A percentile compares a stretch with the other conserved stretches of the same genome.
Conservation (phyloP, 192 early-diverging fungal genomes). For the Lobosporangium transversale region DNA sequence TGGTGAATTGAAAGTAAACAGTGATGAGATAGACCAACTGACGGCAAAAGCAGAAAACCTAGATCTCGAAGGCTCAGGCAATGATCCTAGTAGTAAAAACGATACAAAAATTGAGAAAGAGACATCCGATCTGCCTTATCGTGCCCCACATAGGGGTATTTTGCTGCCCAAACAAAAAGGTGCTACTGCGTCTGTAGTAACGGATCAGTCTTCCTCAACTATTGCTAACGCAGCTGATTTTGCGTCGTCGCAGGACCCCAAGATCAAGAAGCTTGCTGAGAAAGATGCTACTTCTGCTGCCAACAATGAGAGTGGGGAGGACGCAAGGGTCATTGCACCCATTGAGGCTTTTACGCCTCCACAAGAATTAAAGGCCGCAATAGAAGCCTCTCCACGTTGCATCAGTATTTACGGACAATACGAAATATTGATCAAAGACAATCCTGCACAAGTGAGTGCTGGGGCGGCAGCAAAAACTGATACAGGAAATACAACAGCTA, state of each 20-base stretch:
- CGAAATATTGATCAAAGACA: conserved; percentile 34
- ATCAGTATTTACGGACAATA: conserved; percentile 51
- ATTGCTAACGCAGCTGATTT: conserved; percentile 17
- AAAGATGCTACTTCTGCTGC: not conserved
- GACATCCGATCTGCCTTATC: conserved; percentile 29
- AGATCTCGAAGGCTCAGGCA: not conserved
- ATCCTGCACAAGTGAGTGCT: conserved; percentile 14
- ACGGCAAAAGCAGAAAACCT: conserved; percentile 14
- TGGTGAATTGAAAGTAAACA: too few relatives aligned
- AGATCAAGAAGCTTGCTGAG: conserved; percentile 27
- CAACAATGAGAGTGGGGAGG: conserved; percentile 10
- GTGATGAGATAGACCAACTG: conserved; percentile 15
- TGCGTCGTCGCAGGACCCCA: conserved; percentile 24
- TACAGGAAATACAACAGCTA: conserved; percentile 26
- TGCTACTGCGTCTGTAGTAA: not conserved
- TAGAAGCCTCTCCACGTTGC: conserved; percentile 33
- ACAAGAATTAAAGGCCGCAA: conserved; percentile 10
- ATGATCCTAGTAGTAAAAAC: conserved; percentile 1
- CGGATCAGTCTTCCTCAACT: conserved; percentile 11
- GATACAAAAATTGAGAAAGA: not conserved
- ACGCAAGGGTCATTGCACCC: conserved; percentile 36
- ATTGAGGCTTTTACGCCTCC: conserved; percentile 45
- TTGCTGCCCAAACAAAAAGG: conserved; percentile 9
- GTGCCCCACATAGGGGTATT: conserved; percentile 40
- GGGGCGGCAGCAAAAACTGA: not conserved